Conservation (phyloP, 352 stramenopile genomes). For the Globisporangium polare region DNA sequence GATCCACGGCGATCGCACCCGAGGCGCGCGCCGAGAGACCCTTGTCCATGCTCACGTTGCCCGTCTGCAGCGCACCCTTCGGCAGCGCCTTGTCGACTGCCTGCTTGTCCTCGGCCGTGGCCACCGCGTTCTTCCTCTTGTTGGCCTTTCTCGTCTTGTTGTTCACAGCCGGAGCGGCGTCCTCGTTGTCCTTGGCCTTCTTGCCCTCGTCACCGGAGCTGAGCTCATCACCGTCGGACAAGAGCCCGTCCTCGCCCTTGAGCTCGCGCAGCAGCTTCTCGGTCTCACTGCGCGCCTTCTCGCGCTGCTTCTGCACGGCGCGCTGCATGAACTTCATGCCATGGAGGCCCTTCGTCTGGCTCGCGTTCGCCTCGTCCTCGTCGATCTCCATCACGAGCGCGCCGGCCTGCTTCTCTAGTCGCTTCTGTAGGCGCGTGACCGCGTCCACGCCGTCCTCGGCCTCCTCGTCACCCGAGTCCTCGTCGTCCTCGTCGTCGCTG, state of each 20-base stretch:
- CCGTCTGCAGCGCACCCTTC: conserved; percentile 49
- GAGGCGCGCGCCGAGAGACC: conserved; percentile 61
- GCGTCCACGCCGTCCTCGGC: conserved; percentile 40
- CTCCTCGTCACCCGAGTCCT: conserved; percentile 41
- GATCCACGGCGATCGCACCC: conserved; percentile 61
- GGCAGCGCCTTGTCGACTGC: conserved; percentile 50
- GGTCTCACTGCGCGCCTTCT: conserved; percentile 90
- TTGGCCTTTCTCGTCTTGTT: conserved; percentile 29
- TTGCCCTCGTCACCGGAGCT: conserved; percentile 39
- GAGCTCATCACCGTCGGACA: conserved; percentile 55
- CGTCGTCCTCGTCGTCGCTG: conserved; percentile 58
- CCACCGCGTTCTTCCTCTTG: conserved; percentile 37
- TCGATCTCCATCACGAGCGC: conserved; percentile 78
- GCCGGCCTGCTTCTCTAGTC: conserved; percentile 64
- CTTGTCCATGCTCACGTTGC: conserved; percentile 69
- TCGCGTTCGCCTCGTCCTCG: conserved; percentile 39
- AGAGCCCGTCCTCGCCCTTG: conserved; percentile 65
- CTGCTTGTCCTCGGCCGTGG: conserved; percentile 48
- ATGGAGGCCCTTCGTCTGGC: conserved; percentile 83
- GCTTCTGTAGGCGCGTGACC: conserved; percentile 53
- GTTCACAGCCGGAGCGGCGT: conserved; percentile 12
- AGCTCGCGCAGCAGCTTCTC: conserved; percentile 93
- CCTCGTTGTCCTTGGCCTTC: conserved; percentile 21
- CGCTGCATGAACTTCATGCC: conserved; percentile 99
- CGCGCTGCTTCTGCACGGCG: conserved; percentile 93